Conservation (phyloP, 495 filamentous ascomycete species). For the Pyronema domesticum region DNA sequence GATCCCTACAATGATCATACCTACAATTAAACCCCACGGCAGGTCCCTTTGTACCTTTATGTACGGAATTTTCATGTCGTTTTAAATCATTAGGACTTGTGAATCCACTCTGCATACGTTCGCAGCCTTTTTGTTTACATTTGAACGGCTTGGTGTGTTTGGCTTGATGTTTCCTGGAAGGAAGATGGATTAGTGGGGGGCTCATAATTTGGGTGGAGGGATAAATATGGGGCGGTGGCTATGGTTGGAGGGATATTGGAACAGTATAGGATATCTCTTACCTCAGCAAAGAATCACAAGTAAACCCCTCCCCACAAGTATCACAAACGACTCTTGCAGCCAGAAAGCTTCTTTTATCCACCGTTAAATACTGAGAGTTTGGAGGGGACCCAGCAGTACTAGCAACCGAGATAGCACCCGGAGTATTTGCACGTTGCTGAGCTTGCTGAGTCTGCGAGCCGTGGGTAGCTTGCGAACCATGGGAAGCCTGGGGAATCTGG, state of each 20-base stretch:
- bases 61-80: conserved; percentile 53
- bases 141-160: conserved; percentile 58
- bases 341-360: neutral
- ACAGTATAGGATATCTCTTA: conserved; percentile 12
- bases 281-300: conserved; percentile 23
- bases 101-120: conserved; percentile 45
- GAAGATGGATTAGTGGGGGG: too few species aligned
- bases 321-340: conserved; percentile 3
- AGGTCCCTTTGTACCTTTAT: conserved; percentile 32
- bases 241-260: conserved; percentile 2
- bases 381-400: too few species aligned
- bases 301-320: conserved; percentile 12
- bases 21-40: conserved; percentile 42
- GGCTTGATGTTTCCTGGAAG: conserved; percentile 57
- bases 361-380: neutral
- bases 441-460: too few species aligned
- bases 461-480: too few species aligned
- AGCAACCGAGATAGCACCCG: too few species aligned
- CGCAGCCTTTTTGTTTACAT: conserved; percentile 45
- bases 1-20: conserved; percentile 43
- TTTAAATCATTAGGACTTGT: conserved; percentile 66
- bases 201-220: neutral
- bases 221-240: neutral
- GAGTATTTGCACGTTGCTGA: too few species aligned
- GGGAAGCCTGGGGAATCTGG: too few species aligned